These are phyloP conservation scores for Pezicula rhizophila DNA, from an alignment of 2,329 filamentous ascomycete species.

Conservation along the genomic window DNA sequence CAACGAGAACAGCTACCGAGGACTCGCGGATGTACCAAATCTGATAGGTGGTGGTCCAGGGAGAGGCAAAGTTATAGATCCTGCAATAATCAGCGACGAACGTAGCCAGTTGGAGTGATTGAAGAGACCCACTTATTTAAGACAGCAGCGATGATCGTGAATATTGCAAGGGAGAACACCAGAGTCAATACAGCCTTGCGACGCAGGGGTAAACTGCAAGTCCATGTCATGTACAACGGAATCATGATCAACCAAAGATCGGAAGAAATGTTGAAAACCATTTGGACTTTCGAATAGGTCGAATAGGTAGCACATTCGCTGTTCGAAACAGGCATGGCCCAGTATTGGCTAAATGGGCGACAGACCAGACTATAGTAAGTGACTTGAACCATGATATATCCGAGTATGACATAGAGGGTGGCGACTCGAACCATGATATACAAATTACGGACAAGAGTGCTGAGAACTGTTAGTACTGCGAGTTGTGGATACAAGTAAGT, in stretches of 20 bases:
- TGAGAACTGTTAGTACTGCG: neutral
- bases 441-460: constrained; percentile 8
- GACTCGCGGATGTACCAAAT: constrained; percentile 48
- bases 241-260: constrained; percentile 53
- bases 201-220: constrained; percentile 38
- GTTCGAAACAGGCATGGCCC: constrained; percentile 45
- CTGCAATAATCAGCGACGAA: constrained; percentile 4
- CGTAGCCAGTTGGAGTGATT: neutral
- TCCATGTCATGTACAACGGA: constrained; percentile 42
- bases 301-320: constrained; percentile 50
- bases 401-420: constrained; percentile 38
- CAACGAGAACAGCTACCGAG: constrained; percentile 42
- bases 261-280: constrained; percentile 51
- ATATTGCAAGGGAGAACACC: constrained; percentile 37
- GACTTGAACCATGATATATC: constrained; percentile 33
- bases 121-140: constrained; percentile 36
- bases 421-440: constrained; percentile 38
- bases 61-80: constrained; percentile 24
- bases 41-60: constrained; percentile 19
- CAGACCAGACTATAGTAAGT: constrained; percentile 38
- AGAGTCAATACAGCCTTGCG: constrained; percentile 43
- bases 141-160: constrained; percentile 44
- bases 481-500: neutral
- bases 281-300: constrained; percentile 51
- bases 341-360: constrained; percentile 48